A percentile compares a stretch with the other conserved stretches of the same genome.
These are phyloP conservation scores for Sungouiozyma ichnusensis DNA, from an alignment of 805 yeast genomes.

Conservation along the genomic window DNA sequence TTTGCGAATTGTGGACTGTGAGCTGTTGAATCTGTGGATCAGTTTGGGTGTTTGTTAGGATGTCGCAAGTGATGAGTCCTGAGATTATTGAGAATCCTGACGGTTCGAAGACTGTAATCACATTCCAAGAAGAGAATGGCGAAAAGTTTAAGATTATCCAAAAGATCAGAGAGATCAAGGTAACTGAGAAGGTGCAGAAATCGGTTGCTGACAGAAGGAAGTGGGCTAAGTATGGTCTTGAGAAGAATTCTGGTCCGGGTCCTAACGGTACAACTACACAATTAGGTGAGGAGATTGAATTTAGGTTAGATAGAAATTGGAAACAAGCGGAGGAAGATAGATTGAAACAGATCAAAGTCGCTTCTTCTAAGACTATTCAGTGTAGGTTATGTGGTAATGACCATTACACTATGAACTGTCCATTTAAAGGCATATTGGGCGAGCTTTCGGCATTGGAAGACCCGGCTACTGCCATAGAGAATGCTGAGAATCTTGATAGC, in stretches of 20 bases:
- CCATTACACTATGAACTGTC: constrained; percentile 92
- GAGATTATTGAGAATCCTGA: constrained; percentile 69
- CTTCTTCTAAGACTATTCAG: constrained; percentile 37
- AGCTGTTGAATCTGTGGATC: too few relatives aligned
- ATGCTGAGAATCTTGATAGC: constrained; percentile 28
- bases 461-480: constrained; percentile 24
- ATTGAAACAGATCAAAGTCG: constrained; percentile 36
- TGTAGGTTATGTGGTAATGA: constrained; percentile 93
- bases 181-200: constrained; percentile 74
- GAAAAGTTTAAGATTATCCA: constrained; percentile 83
- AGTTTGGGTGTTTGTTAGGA: constrained; percentile 1
- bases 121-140: constrained; percentile 68
- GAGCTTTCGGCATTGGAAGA: constrained; percentile 35
- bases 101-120: constrained; percentile 81
- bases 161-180: constrained; percentile 64
- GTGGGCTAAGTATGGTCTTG: constrained; percentile 85
- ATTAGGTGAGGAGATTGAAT: constrained; percentile 71
- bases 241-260: constrained; percentile 62
- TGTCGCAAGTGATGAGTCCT: constrained; percentile 63
- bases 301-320: constrained; percentile 68
- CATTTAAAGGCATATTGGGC: constrained; percentile 79
- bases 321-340: constrained; percentile 67
- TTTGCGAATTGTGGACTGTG: too few relatives aligned
- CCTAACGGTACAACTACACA: constrained; percentile 85
- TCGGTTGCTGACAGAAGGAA: constrained; percentile 77